Evolutionary conservation across 306 rosid species (phyloP).

Genomic region (Senna siamea): DNA sequence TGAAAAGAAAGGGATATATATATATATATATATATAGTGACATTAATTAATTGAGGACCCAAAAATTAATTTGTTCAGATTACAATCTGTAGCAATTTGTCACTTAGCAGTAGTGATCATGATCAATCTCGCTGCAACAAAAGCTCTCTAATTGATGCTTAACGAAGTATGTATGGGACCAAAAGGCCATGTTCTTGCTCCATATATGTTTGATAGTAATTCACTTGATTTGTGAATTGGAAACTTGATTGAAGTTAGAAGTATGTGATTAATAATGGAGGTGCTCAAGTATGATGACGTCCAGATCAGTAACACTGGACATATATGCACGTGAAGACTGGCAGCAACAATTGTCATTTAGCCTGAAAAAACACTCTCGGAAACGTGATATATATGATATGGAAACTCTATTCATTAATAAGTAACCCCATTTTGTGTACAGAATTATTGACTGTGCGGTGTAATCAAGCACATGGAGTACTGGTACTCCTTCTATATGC

Average conservation of each 20-base stretch:
- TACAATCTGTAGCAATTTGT: constrained; percentile 14
- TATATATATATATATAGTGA: too few species aligned
- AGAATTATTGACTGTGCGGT: too few species aligned
- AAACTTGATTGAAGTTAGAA: background rate
- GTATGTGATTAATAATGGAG: background rate
- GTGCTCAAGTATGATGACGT: too few species aligned
- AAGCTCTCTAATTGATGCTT: background rate
- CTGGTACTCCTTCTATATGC: too few species aligned
- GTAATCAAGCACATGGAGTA: too few species aligned
- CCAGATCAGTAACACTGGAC: too few species aligned
- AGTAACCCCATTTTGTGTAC: background rate
- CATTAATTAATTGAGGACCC: constrained; percentile 12
- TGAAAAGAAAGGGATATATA: too few species aligned
- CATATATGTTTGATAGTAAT: background rate
- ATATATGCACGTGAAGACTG: constrained; percentile 28
- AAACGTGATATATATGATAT: background rate
- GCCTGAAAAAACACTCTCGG: background rate
- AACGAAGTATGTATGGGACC: background rate
- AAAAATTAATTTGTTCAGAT: constrained; percentile 31
- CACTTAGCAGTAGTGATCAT: background rate
- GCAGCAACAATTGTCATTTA: constrained; percentile 7
- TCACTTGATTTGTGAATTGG: background rate
- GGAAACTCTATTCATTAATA: background rate
- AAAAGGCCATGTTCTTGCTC: background rate
- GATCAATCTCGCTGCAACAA: background rate